Percentiles rank a stretch among this genome's conserved stretches.
Evolutionary conservation across 306 rosid species (phyloP).

Genomic region (Pterocarpus santalinus): DNA sequence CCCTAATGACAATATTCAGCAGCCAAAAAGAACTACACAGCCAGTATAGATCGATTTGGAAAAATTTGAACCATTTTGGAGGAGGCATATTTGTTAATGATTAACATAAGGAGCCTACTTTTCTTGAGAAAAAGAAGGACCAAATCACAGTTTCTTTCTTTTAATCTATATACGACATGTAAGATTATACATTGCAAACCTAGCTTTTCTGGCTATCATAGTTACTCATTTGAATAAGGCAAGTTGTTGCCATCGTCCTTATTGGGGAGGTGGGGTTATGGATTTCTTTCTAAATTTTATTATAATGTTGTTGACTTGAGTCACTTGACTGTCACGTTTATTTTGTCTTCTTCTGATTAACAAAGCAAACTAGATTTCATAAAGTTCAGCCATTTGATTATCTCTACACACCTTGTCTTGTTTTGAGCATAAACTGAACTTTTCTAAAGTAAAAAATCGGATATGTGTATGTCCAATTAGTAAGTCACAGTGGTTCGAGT

Average conservation of each 20-base stretch:
- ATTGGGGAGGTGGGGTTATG: not conserved
- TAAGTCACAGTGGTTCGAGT: not conserved
- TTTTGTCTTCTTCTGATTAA: slow-evolving; percentile 36
- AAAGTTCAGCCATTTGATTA: slow-evolving; percentile 27
- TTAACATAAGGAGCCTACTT: slow-evolving; percentile 31
- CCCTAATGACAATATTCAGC: slow-evolving; percentile 62
- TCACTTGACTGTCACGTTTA: slow-evolving; percentile 31
- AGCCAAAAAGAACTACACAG: slow-evolving; percentile 62
- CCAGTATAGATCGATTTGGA: slow-evolving; percentile 42
- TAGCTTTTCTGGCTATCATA: slow-evolving; percentile 27
- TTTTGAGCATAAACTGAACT: slow-evolving; percentile 3
- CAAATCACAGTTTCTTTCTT: slow-evolving; percentile 30
- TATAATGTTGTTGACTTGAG: slow-evolving; percentile 2
- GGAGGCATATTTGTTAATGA: slow-evolving; percentile 30
- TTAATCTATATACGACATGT: slow-evolving; percentile 42
- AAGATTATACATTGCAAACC: slow-evolving; percentile 36
- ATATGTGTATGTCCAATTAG: not conserved
- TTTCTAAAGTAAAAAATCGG: not conserved
- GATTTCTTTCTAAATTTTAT: not conserved
- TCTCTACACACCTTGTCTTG: not conserved
- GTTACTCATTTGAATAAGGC: slow-evolving; percentile 47
- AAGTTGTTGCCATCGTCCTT: slow-evolving; percentile 27
- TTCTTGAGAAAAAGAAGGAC: slow-evolving; percentile 39
- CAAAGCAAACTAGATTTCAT: slow-evolving; percentile 20
- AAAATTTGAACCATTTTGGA: slow-evolving; percentile 14